phyloP scores from a whole-genome alignment of 805 yeast genomes.

The Dipodascus albidus region DNA sequence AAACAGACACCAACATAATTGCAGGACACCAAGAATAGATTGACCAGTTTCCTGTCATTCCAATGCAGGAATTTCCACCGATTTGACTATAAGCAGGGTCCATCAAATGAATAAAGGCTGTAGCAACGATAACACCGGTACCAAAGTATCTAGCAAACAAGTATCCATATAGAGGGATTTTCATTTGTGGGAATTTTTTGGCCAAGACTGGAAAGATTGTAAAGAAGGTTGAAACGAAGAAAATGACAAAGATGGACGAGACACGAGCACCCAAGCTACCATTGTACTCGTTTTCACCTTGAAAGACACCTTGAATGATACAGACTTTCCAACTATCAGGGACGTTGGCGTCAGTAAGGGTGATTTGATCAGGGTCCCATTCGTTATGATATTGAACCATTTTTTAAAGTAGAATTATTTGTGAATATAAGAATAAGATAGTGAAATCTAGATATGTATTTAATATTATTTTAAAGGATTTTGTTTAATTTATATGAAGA shows the following conservation, averaged over 20 bases:
- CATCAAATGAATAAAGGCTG: slow-evolving; percentile 60
- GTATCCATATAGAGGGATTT: slow-evolving; percentile 24
- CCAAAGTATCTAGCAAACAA: slow-evolving; percentile 40
- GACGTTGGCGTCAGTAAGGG: slow-evolving; percentile 20
- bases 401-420: too few relatives aligned
- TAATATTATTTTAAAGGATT: too few relatives aligned
- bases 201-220: slow-evolving; percentile 35
- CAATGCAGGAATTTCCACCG: slow-evolving; percentile 29
- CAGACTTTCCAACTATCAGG: slow-evolving; percentile 32
- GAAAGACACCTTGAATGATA: slow-evolving; percentile 31
- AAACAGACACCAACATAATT: slow-evolving; percentile 37
- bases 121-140: slow-evolving; percentile 66
- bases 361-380: slow-evolving; percentile 25
- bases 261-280: slow-evolving; percentile 37
- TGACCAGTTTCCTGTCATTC: slow-evolving; percentile 34
- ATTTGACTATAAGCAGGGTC: slow-evolving; percentile 28
- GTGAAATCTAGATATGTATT: too few relatives aligned
- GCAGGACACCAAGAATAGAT: slow-evolving; percentile 49
- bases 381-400: slow-evolving; percentile 14
- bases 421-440: too few relatives aligned
- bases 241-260: slow-evolving; percentile 51
- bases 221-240: slow-evolving; percentile 34
- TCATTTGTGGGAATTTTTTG: slow-evolving; percentile 13
- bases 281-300: slow-evolving; percentile 30
- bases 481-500: too few relatives aligned